A percentile compares a stretch with the other conserved stretches of the same genome.
Evolutionary conservation across 179 eudicot genomes (phyloP).

Genomic region (Carnegiea gigantea): DNA sequence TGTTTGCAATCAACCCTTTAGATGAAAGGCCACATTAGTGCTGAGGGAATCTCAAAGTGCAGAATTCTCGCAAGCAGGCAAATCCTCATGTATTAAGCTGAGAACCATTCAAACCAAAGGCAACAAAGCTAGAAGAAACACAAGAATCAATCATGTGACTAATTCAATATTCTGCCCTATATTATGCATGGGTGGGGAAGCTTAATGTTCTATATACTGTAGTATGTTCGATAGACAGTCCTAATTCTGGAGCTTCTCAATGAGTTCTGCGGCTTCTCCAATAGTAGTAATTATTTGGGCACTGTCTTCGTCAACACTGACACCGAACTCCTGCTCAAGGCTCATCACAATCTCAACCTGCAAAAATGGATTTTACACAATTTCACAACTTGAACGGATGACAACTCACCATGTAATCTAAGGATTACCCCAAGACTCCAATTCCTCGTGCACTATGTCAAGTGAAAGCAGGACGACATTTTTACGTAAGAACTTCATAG

Average conservation of each 20-base stretch:
- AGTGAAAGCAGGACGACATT: not conserved
- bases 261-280: conserved; percentile 46
- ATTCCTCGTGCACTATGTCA: not conserved
- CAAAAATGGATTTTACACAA: not conserved
- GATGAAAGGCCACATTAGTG: not conserved
- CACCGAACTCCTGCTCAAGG: conserved; percentile 38
- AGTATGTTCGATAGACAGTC: too few species aligned
- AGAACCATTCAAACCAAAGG: conserved; percentile 16
- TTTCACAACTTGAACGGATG: not conserved
- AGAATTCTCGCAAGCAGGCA: not conserved
- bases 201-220: not conserved
- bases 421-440: not conserved
- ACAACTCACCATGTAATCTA: not conserved
- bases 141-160: not conserved
- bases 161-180: conserved; percentile 13
- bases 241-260: conserved; percentile 32
- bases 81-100: conserved; percentile 22
- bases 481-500: not conserved
- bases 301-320: conserved; percentile 40
- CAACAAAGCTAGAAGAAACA: conserved; percentile 1
- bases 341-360: conserved; percentile 56
- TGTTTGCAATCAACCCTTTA: too few species aligned
- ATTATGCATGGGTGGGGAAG: conserved; percentile 9
- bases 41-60: not conserved
- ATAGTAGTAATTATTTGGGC: conserved; percentile 40